Conservation (phyloP, 768 basidiomycete genomes). For the Cubamyces lactineus region DNA sequence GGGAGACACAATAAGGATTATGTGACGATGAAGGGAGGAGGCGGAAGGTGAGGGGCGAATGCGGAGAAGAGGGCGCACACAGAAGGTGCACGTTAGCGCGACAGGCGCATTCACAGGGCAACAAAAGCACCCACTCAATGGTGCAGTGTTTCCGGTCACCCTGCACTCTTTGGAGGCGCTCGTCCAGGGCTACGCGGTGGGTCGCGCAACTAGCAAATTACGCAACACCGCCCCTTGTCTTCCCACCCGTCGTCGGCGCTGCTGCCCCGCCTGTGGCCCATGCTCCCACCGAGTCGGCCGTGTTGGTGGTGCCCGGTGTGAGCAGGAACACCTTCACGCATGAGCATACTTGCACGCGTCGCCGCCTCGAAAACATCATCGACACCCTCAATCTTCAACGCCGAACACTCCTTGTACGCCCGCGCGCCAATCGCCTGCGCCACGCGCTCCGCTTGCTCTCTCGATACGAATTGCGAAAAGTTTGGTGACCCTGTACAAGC, state of each 20-base stretch:
- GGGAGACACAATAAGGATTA: not conserved
- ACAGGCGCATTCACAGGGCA: not conserved
- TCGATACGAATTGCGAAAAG: slow-evolving; percentile 65
- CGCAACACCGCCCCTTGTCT: slow-evolving; percentile 63
- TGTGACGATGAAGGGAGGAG: not conserved
- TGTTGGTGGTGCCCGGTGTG: slow-evolving; percentile 52
- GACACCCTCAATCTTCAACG: slow-evolving; percentile 87
- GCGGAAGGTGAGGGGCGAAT: not conserved
- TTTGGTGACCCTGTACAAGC: slow-evolving; percentile 43
- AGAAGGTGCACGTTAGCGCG: slow-evolving; percentile 6
- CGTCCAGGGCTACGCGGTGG: not conserved
- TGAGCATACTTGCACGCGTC: slow-evolving; percentile 94
- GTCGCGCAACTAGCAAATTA: slow-evolving; percentile 54
- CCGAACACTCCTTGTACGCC: slow-evolving; percentile 93
- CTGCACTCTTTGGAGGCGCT: not conserved
- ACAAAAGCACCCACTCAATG: slow-evolving; percentile 9
- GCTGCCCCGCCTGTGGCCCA: slow-evolving; percentile 36
- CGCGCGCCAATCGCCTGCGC: slow-evolving; percentile 87
- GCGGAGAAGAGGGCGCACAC: not conserved
- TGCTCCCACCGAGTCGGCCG: slow-evolving; percentile 39
- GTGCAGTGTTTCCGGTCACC: slow-evolving; percentile 1
- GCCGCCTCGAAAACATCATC: slow-evolving; percentile 98
- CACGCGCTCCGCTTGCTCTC: slow-evolving; percentile 79
- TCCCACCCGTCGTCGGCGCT: slow-evolving; percentile 37
- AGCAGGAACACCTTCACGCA: slow-evolving; percentile 72